Conservation (phyloP, 257 asterid genomes). For the Plantago elongata region DNA sequence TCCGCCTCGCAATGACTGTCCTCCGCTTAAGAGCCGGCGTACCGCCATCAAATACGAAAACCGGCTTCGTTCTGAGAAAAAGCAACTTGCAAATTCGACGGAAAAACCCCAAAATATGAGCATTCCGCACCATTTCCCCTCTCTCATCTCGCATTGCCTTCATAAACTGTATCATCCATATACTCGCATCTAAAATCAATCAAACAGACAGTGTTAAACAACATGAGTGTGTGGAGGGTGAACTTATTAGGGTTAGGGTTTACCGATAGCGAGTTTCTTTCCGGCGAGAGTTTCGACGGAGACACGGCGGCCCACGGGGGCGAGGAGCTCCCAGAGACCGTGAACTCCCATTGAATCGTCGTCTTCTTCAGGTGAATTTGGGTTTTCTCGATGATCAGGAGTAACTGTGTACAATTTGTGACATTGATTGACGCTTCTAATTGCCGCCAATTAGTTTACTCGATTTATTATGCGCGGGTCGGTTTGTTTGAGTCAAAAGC, state of each 20-base stretch:
- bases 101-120: conserved; percentile 86
- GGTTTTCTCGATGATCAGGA: too few species aligned
- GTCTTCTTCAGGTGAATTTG: too few species aligned
- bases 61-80: conserved; percentile 83
- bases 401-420: too few species aligned
- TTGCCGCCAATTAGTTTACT: too few species aligned
- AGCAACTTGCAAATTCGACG: conserved; percentile 94
- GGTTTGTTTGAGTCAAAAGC: too few species aligned
- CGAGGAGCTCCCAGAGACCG: conserved; percentile 89
- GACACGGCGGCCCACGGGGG: conserved; percentile 98
- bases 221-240: neutral
- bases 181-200: conserved; percentile 70
- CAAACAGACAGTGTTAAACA: neutral
- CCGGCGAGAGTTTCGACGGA: conserved; percentile 96
- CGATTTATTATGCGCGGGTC: too few species aligned
- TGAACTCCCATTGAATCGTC: conserved; percentile 69
- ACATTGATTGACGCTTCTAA: too few species aligned
- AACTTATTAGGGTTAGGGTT: conserved; percentile 23
- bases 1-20: conserved; percentile 88
- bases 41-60: conserved; percentile 92
- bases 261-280: conserved; percentile 86
- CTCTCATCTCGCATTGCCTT: conserved; percentile 97
- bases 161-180: conserved; percentile 97
- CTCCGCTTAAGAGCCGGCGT: conserved; percentile 96
- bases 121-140: conserved; percentile 95